Evolutionary conservation across 1,284 basidiomycete species (phyloP).

Genomic region (Gymnopus androsaceus): DNA sequence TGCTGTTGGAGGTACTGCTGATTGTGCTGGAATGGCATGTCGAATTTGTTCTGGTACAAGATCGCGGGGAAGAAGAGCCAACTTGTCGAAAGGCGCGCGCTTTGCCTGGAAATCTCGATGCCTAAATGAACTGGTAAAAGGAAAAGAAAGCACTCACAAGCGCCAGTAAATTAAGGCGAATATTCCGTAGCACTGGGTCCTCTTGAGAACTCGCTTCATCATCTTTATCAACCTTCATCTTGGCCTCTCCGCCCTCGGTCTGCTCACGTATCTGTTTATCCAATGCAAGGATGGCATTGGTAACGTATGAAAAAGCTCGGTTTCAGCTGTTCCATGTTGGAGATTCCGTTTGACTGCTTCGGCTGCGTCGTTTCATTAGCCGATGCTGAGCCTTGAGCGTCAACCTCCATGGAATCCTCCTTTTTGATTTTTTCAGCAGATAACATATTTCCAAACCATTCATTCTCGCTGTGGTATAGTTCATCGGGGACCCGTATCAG

Average conservation of each 20-base stretch:
- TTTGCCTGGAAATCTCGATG: no score
- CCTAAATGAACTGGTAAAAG: no score
- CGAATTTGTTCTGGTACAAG: slow-evolving; percentile 68
- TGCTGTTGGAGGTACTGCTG: background rate
- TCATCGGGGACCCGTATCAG: slow-evolving; percentile 64
- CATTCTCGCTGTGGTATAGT: slow-evolving; percentile 62
- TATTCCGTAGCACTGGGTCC: slow-evolving; percentile 50
- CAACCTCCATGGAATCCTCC: slow-evolving; percentile 30
- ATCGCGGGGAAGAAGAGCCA: slow-evolving; percentile 63
- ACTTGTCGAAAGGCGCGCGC: slow-evolving; percentile 69
- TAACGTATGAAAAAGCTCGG: slow-evolving; percentile 52
- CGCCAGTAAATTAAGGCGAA: slow-evolving; percentile 70
- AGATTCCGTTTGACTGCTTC: no score
- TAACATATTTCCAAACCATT: slow-evolving; percentile 54
- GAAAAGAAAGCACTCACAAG: no score
- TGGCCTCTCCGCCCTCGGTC: background rate
- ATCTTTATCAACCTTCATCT: background rate
- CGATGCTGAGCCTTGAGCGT: background rate
- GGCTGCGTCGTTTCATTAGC: slow-evolving; percentile 23
- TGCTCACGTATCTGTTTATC: slow-evolving; percentile 19
- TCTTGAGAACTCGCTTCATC: slow-evolving; percentile 33
- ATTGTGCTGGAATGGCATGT: slow-evolving; percentile 31
- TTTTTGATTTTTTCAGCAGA: slow-evolving; percentile 24
- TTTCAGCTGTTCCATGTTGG: slow-evolving; percentile 50
- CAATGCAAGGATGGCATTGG: slow-evolving; percentile 42